Percentiles rank a stretch among this genome's conserved stretches.
Evolutionary conservation across 176 grass and related monocot genomes (phyloP).

Genomic region (Cenchrus americanus): DNA sequence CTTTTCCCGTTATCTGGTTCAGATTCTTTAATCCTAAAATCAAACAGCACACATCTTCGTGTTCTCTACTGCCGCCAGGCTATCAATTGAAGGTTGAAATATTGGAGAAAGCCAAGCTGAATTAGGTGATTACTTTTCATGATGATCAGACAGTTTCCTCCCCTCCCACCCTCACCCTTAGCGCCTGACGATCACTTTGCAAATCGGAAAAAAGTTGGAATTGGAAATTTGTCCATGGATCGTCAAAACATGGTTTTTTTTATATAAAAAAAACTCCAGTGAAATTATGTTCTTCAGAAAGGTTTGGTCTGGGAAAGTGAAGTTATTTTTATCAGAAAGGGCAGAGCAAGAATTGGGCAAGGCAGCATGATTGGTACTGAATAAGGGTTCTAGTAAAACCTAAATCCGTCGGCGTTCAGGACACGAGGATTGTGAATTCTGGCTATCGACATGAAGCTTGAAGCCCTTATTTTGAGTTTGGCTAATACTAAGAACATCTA

Average conservation of each 20-base stretch:
- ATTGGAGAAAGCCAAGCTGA: slow-evolving; percentile 54
- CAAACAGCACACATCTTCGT: neutral
- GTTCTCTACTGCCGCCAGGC: neutral
- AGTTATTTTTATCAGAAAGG: neutral
- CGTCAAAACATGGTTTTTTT: neutral
- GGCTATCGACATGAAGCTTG: neutral
- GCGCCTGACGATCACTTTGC: neutral
- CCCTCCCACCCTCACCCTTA: slow-evolving; percentile 49
- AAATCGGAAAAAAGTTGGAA: neutral
- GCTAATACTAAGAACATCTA: neutral
- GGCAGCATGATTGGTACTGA: neutral
- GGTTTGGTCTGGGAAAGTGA: neutral
- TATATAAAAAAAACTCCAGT: neutral
- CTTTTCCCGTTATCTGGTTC: slow-evolving; percentile 37
- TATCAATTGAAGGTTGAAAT: slow-evolving; percentile 40
- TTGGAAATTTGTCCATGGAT: neutral
- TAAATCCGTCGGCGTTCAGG: neutral
- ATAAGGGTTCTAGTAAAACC: neutral
- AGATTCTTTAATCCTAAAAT: slow-evolving; percentile 35
- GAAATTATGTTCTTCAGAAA: neutral
- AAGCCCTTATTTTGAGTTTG: neutral
- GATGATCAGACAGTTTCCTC: neutral
- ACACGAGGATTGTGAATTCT: neutral
- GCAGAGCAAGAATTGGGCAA: neutral
- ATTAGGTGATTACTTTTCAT: neutral